phyloP scores from a whole-genome alignment of 495 filamentous ascomycete genomes.

The Oidiodendron maius region DNA sequence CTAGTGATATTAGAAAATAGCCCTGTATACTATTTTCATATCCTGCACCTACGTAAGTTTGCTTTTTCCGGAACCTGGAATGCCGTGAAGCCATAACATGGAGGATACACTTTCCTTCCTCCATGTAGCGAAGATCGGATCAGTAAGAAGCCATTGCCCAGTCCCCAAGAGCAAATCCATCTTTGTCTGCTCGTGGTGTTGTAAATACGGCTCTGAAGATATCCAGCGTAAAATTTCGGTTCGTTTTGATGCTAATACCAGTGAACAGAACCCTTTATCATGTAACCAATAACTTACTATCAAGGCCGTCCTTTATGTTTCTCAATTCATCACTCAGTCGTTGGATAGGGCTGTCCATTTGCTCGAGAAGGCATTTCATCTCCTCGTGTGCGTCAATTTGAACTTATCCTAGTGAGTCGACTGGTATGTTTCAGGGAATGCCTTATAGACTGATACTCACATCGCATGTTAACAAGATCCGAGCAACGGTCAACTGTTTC shows the following conservation, averaged over 20 bases:
- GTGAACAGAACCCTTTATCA: neutral
- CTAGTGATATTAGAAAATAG: slow-evolving; percentile 1
- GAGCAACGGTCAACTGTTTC: neutral
- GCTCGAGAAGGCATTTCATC: slow-evolving; percentile 2
- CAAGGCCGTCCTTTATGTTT: slow-evolving; percentile 16
- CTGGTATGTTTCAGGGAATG: neutral
- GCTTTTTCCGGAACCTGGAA: slow-evolving; percentile 27
- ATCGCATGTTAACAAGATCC: neutral
- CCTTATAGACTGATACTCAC: neutral
- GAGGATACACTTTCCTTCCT: slow-evolving; percentile 24
- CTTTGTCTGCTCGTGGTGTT: slow-evolving; percentile 20
- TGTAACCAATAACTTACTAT: slow-evolving; percentile 10
- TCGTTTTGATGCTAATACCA: slow-evolving; percentile 6
- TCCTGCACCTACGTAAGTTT: slow-evolving; percentile 20
- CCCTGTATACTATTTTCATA: neutral
- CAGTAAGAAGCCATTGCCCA: slow-evolving; percentile 21
- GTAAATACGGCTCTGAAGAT: slow-evolving; percentile 14
- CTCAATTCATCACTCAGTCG: slow-evolving; percentile 16
- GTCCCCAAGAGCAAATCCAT: slow-evolving; percentile 15
- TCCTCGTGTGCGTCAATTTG: slow-evolving; percentile 11
- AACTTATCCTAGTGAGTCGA: neutral
- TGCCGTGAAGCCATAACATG: slow-evolving; percentile 29
- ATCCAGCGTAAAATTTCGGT: slow-evolving; percentile 15
- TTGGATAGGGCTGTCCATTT: slow-evolving; percentile 11
- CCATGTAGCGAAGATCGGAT: slow-evolving; percentile 20